Evolutionary conservation across 2,329 filamentous ascomycete species (phyloP), one percentile per base, ranked within the genome.

Genomic region (Colletotrichum sp.): DNA sequence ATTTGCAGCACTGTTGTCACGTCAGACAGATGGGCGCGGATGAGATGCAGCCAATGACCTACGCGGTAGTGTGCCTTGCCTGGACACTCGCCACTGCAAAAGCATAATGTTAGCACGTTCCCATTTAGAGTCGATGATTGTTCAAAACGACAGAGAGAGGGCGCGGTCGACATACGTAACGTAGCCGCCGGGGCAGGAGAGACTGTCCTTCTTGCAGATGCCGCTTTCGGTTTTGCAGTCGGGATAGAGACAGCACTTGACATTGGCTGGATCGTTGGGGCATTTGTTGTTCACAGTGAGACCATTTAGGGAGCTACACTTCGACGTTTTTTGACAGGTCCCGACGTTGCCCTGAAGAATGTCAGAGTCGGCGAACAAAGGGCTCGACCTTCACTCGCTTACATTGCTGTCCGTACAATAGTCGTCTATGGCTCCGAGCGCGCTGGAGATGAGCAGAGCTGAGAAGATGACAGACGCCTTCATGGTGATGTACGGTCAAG

Each of bases 201-300:
- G 66, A 24, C n/a, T 62, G 36, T 76, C 65, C 21, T 52, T 71
- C 71, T 74, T 67, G 52, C 74, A 76, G 59, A 64, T 70, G 26
- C 71, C 71, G 6, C 49, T 75, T 57, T 21, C n/a, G 44, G 32
- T 49, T 49, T 75, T 76, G 60, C 74, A 76, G 24, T 70, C 57
- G 21, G 74, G 74, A 15, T 70, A 75, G 44, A 76, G 69, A 62
- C 74, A 76, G 62, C 74, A 76, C 34, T 75, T 76, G 16, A 75
- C 74, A n/a, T 75, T 57, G 24, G 28, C 60, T 16, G 74, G 74
- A 39, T 76, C 74, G 49, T 76, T 52, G 44, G 74, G 74, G 30
- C 74, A 76, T 13, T 70, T 66, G 12, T 75, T 71, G 59, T 57
- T 76, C 59, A 49, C 64, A 21, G 60, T 70, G 60, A 36, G 59